These are phyloP conservation scores for Didymella exigua DNA, from an alignment of 2,329 filamentous ascomycete species.

Conservation along the genomic window DNA sequence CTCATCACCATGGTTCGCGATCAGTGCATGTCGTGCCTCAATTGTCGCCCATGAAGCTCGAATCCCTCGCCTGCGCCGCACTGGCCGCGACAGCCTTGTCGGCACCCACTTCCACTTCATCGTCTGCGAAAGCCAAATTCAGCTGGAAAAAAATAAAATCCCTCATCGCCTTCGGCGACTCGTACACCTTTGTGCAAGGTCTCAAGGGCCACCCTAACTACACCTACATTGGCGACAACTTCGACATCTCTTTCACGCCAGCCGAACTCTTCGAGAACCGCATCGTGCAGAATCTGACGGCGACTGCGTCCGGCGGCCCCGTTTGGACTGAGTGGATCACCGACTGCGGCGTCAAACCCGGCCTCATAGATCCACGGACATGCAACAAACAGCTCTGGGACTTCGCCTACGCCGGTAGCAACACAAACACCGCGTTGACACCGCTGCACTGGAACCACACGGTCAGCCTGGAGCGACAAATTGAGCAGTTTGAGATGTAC, in stretches of 20 bases:
- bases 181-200: slow-evolving; percentile 61
- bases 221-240: slow-evolving; percentile 61
- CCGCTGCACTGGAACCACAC: slow-evolving; percentile 60
- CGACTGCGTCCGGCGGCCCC: slow-evolving; percentile 57
- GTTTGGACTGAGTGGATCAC: slow-evolving; percentile 63
- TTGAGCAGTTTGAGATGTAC: slow-evolving; percentile 55
- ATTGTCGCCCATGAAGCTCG: slow-evolving; percentile 18
- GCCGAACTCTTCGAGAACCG: slow-evolving; percentile 53
- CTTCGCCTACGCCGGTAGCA: slow-evolving; percentile 62
- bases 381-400: slow-evolving; percentile 61
- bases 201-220: slow-evolving; percentile 58
- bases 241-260: slow-evolving; percentile 55
- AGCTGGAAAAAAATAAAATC: slow-evolving; percentile 29
- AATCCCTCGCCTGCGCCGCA: neutral
- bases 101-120: slow-evolving; percentile 1
- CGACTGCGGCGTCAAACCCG: slow-evolving; percentile 54
- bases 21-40: too few relatives aligned
- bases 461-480: slow-evolving; percentile 57
- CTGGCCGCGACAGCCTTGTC: slow-evolving; percentile 2
- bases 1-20: neutral
- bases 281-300: slow-evolving; percentile 60
- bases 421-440: slow-evolving; percentile 51
- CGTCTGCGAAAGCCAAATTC: slow-evolving; percentile 7
- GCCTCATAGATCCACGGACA: slow-evolving; percentile 50
- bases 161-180: slow-evolving; percentile 57